phyloP scores from a whole-genome alignment of 345 rosid genomes.

The Moricandia arvensis region DNA sequence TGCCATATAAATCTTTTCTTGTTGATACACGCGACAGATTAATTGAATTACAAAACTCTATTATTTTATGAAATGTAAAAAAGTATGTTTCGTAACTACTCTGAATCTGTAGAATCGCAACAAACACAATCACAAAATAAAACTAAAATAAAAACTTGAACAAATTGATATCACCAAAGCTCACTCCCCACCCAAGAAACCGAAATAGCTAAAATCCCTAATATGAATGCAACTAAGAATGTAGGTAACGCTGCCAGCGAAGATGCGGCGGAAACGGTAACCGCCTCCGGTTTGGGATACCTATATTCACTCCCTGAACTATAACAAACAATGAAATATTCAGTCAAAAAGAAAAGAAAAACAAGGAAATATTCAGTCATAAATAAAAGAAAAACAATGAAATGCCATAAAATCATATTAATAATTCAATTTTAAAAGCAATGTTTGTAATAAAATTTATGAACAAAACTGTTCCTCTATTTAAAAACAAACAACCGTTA shows the following conservation, averaged over 20 bases:
- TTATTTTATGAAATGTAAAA: not conserved
- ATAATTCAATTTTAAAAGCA: not conserved
- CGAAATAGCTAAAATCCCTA: slow-evolving; percentile 21
- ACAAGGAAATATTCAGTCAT: not conserved
- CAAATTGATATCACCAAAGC: slow-evolving; percentile 4
- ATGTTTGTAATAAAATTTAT: not conserved
- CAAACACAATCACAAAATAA: not conserved
- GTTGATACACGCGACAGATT: not conserved
- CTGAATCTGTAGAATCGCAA: not conserved
- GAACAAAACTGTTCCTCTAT: not conserved
- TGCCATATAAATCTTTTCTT: not conserved
- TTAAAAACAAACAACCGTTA: not conserved
- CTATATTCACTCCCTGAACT: not conserved
- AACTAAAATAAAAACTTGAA: not conserved
- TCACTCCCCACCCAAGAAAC: slow-evolving; percentile 5
- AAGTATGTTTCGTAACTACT: not conserved
- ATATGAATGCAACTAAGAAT: not conserved
- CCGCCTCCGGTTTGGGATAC: slow-evolving; percentile 5
- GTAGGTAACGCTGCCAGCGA: not conserved
- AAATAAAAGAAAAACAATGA: not conserved
- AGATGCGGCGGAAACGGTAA: slow-evolving; percentile 11
- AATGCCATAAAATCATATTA: not conserved
- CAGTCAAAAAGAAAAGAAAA: not conserved
- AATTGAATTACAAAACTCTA: not conserved
- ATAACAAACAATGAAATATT: not conserved